Percentiles rank a stretch among this genome's conserved stretches.
Conservation (phyloP, 169 alveolate genomes). For the Plasmodium adleri region DNA sequence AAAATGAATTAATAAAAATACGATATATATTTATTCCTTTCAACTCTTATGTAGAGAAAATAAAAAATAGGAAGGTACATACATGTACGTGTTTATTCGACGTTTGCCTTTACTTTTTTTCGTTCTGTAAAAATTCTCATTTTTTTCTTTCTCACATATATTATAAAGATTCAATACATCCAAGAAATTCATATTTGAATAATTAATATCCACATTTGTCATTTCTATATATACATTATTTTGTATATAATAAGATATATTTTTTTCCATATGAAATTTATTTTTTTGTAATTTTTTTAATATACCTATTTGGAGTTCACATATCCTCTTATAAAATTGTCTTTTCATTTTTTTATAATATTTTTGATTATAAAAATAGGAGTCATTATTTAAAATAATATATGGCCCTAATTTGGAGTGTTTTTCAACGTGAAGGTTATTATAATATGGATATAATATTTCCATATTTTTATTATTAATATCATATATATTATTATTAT, state of each 20-base stretch:
- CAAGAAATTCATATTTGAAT: constrained; percentile 60
- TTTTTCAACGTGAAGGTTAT: too few relatives aligned
- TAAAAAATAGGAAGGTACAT: constrained; percentile 65
- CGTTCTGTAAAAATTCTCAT: background rate
- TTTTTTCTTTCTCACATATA: constrained; percentile 35
- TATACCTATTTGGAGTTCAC: constrained; percentile 48
- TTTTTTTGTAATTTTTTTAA: constrained; percentile 67
- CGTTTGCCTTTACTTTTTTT: background rate
- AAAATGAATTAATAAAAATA: background rate
- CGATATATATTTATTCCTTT: background rate
- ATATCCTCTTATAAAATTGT: constrained; percentile 50
- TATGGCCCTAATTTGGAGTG: too few relatives aligned
- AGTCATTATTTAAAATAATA: too few relatives aligned
- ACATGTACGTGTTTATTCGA: constrained; percentile 17
- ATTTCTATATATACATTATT: constrained; percentile 54
- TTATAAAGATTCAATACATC: constrained; percentile 56
- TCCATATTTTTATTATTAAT: too few relatives aligned
- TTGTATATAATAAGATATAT: constrained; percentile 28
- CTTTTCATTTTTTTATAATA: constrained; percentile 36
- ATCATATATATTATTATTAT: too few relatives aligned
- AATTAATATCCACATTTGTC: constrained; percentile 43
- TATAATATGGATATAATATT: too few relatives aligned
- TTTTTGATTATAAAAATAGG: constrained; percentile 16
- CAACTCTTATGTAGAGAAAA: constrained; percentile 31
- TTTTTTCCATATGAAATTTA: constrained; percentile 27